Evolutionary conservation across 768 basidiomycete species (phyloP), one percentile per base, ranked within the genome.

Genomic region (Termitomyces sp.): DNA sequence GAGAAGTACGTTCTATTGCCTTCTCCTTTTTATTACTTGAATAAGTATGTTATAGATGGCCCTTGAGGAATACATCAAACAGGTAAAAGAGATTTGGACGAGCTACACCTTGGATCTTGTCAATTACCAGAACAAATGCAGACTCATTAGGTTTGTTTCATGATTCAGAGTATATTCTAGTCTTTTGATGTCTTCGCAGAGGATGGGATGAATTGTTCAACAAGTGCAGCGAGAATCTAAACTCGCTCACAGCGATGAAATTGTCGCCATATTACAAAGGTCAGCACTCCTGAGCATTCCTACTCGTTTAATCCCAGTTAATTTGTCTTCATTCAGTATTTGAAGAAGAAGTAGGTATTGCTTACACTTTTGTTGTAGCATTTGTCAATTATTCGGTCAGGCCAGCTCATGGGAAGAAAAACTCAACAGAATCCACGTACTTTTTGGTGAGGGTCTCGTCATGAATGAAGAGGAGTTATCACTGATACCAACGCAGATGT

Each of bases 51-150:
- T 60, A 67, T 39, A 98, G 88, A 92, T 94, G 91, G 93, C 93
- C 14, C 80, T 96, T 26, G 94, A 97, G 70, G 94, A 95, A 68
- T 97, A 94, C 69, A 88, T 97, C 69, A 89, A 90, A 58, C 91
- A 96, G 72, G 97, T 99, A 67, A 94, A 94, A 70, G 97, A 98
- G 73, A 91, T 83, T 1, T 99, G 97, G 97, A 90, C 92, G 1
- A 94, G 83, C 65, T 98, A 98, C 68, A 92, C 94, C 1, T 79
- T 99, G 51, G 97, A 98, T 64, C 78, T 99, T 46, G 92, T 98
- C 64, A 96, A 98, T 69, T 99, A 98, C 68, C 97, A 98, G 78
- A 98, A 94, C 71, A 99, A 96, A 71, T 98, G 96, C 65, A 89
- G 97, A 51, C 81, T 99, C 26, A 98, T 99, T 62, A 83, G 86